These are phyloP conservation scores for Coemansia sp. DNA, from an alignment of 192 early-diverging fungal genomes.

Conservation along the genomic window DNA sequence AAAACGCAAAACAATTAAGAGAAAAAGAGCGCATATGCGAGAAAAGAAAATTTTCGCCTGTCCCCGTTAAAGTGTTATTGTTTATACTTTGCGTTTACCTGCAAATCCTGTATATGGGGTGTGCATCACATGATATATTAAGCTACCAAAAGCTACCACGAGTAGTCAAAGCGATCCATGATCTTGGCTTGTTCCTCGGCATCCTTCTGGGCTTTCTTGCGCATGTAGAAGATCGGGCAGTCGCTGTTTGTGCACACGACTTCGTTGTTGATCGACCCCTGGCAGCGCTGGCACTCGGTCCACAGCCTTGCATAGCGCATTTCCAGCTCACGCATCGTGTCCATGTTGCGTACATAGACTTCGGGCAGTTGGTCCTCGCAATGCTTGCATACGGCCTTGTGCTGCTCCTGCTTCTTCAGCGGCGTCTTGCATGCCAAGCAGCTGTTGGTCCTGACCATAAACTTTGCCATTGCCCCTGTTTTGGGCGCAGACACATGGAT, in stretches of 20 bases:
- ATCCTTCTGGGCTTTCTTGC: slow-evolving; percentile 94
- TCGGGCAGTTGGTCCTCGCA: slow-evolving; percentile 70
- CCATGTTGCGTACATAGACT: slow-evolving; percentile 74
- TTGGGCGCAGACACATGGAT: slow-evolving; percentile 85
- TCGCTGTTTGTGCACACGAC: slow-evolving; percentile 93
- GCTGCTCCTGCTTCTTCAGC: slow-evolving; percentile 59
- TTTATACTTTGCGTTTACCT: too few species aligned
- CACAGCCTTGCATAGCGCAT: slow-evolving; percentile 81
- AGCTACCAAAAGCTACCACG: slow-evolving; percentile 41
- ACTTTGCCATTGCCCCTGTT: slow-evolving; percentile 88
- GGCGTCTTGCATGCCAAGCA: slow-evolving; percentile 92
- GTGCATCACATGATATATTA: neutral
- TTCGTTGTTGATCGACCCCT: slow-evolving; percentile 90
- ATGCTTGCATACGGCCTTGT: slow-evolving; percentile 76
- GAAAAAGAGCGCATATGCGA: too few species aligned
- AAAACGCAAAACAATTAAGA: too few species aligned
- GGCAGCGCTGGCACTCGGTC: slow-evolving; percentile 98
- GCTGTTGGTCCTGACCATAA: slow-evolving; percentile 86
- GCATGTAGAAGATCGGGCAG: slow-evolving; percentile 99
- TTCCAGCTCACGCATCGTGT: slow-evolving; percentile 68
- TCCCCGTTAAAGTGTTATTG: too few species aligned
- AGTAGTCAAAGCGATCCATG: slow-evolving; percentile 73
- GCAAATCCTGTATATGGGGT: neutral
- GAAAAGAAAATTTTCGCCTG: too few species aligned
- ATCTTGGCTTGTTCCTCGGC: slow-evolving; percentile 67